These are phyloP conservation scores for Solanum piurae DNA, from an alignment of 257 asterid species.

Conservation along the genomic window DNA sequence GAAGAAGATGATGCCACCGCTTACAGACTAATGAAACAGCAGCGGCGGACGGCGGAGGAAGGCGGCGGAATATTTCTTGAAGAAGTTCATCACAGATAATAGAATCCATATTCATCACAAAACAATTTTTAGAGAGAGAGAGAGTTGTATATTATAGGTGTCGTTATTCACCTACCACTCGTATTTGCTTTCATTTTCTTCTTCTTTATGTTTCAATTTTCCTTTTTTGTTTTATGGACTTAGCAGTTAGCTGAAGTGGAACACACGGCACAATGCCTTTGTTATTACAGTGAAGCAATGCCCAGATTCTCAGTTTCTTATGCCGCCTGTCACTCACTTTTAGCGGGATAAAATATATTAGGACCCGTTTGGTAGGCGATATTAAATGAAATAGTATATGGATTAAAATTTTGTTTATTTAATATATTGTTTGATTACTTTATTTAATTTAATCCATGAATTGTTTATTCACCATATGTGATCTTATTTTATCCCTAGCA, in stretches of 20 bases:
- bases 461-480: no score
- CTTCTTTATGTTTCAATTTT: background rate
- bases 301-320: background rate
- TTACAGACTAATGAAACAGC: slow-evolving; percentile 50
- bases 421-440: no score
- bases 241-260: background rate
- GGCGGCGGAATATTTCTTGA: slow-evolving; percentile 71
- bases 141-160: no score
- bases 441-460: no score
- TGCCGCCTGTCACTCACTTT: background rate
- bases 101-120: slow-evolving; percentile 33
- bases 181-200: background rate
- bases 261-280: background rate
- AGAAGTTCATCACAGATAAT: slow-evolving; percentile 72
- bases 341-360: no score
- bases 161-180: background rate
- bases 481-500: no score
- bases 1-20: slow-evolving; percentile 60
- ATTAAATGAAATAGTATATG: no score
- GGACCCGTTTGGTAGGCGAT: no score
- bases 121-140: background rate
- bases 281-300: background rate
- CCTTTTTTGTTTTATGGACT: background rate
- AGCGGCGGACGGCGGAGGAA: slow-evolving; percentile 46
- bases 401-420: no score